A percentile compares a stretch with the other conserved stretches of the same genome.
Conservation (phyloP, 192 early-diverging fungal species). For the Entomortierella lignicola region DNA sequence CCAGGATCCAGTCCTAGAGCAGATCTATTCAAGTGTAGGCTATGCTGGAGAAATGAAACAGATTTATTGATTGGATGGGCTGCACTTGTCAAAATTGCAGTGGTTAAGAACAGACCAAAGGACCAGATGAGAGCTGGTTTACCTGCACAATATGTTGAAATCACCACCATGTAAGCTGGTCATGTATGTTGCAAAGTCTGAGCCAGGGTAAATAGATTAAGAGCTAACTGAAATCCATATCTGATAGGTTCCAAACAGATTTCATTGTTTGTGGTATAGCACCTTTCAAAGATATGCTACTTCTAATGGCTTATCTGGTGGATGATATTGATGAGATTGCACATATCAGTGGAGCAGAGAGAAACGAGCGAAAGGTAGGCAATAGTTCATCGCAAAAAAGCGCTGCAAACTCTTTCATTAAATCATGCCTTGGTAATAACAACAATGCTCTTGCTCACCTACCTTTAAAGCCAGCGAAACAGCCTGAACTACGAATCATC, state of each 20-base stretch:
- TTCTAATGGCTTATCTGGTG: conserved; percentile 77
- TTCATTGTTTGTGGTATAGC: conserved; percentile 90
- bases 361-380: conserved; percentile 49
- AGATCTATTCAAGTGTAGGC: conserved; percentile 87
- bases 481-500: conserved; percentile 94
- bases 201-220: not conserved
- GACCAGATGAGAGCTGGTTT: conserved; percentile 45
- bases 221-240: conserved; percentile 67
- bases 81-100: conserved; percentile 88
- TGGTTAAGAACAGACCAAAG: conserved; percentile 69
- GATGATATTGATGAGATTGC: conserved; percentile 67
- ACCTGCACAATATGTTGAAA: conserved; percentile 65
- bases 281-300: conserved; percentile 74
- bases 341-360: conserved; percentile 53
- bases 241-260: conserved; percentile 79
- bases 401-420: no score
- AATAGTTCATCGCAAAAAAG: no score
- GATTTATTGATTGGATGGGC: conserved; percentile 96
- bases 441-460: no score
- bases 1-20: conserved; percentile 78
- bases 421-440: no score
- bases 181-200: not conserved
- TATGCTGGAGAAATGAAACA: conserved; percentile 86
- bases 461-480: conserved; percentile 71
- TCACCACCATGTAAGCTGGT: conserved; percentile 60